Conservation (phyloP, 148 eudicot species). For the Talinum fruticosum region DNA sequence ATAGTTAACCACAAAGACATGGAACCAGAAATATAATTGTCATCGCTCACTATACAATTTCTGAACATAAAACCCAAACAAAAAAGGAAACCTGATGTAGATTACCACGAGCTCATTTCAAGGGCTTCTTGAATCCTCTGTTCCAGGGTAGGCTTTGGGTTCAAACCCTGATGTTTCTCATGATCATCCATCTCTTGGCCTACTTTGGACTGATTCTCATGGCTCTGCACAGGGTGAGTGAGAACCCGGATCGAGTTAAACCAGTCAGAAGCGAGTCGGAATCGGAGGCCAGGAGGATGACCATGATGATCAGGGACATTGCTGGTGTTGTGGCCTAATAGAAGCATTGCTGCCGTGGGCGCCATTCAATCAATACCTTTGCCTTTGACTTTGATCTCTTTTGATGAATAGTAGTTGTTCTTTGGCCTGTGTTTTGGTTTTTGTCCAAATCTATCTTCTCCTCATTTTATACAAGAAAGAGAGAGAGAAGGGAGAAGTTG, state of each 20-base stretch:
- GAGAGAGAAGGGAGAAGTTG: background rate
- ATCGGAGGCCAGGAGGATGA: background rate
- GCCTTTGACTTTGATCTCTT: background rate
- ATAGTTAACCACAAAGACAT: background rate
- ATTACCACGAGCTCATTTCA: background rate
- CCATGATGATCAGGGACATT: background rate
- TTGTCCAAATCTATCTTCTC: background rate
- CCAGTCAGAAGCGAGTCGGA: background rate
- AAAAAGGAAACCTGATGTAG: background rate
- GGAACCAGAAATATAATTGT: background rate
- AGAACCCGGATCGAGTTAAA: background rate
- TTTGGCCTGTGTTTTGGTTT: background rate
- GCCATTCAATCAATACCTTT: background rate
- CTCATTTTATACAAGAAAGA: background rate
- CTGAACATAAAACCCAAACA: too few species aligned
- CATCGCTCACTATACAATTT: background rate
- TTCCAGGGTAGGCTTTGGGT: background rate
- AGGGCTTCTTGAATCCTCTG: background rate
- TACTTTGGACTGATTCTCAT: background rate
- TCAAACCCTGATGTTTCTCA: background rate
- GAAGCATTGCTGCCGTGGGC: slow-evolving; percentile 1
- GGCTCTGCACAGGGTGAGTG: background rate
- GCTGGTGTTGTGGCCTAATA: background rate
- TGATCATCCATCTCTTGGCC: background rate
- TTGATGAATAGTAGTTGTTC: background rate